Percentiles rank a stretch among this genome's conserved stretches.
Evolutionary conservation across 1,139 yeast genomes (phyloP).

Genomic region (Suhomyces coccinellae): DNA sequence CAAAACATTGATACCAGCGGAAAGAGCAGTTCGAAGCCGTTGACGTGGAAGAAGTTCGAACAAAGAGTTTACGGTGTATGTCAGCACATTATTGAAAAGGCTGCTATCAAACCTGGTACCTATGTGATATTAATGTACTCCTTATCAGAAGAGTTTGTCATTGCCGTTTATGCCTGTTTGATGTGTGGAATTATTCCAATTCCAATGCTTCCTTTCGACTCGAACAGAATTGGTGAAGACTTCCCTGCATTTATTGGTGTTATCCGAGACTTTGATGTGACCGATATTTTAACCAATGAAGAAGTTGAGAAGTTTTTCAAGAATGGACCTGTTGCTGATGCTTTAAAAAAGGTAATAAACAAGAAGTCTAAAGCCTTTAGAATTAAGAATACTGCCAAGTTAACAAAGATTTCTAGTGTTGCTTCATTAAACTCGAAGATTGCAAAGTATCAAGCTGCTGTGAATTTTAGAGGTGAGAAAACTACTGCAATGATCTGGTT

Average conservation of each 20-base stretch:
- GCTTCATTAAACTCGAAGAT: slow-evolving; percentile 50
- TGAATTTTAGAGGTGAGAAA: slow-evolving; percentile 42
- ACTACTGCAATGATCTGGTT: slow-evolving; percentile 62
- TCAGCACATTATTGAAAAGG: slow-evolving; percentile 54
- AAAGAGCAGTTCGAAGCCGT: slow-evolving; percentile 52
- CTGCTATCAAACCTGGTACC: slow-evolving; percentile 62
- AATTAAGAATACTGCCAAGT: slow-evolving; percentile 67
- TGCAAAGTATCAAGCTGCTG: slow-evolving; percentile 45
- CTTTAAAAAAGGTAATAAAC: slow-evolving; percentile 55
- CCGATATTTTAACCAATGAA: slow-evolving; percentile 72
- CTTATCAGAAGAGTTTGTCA: slow-evolving; percentile 80
- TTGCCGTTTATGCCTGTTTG: slow-evolving; percentile 85
- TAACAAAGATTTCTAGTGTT: slow-evolving; percentile 54
- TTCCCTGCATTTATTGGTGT: slow-evolving; percentile 66
- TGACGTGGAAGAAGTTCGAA: slow-evolving; percentile 88
- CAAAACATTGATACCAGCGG: slow-evolving; percentile 58
- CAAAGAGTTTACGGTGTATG: slow-evolving; percentile 73
- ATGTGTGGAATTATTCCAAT: slow-evolving; percentile 77
- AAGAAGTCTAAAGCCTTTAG: slow-evolving; percentile 50
- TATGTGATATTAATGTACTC: slow-evolving; percentile 81
- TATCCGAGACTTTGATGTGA: slow-evolving; percentile 67
- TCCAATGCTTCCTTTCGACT: slow-evolving; percentile 77
- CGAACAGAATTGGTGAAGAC: slow-evolving; percentile 72
- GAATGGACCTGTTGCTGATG: slow-evolving; percentile 64
- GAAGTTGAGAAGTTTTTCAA: slow-evolving; percentile 74